Evolutionary conservation across 2,329 filamentous ascomycete genomes (phyloP).

Genomic region (Colletotrichum zoysiae): DNA sequence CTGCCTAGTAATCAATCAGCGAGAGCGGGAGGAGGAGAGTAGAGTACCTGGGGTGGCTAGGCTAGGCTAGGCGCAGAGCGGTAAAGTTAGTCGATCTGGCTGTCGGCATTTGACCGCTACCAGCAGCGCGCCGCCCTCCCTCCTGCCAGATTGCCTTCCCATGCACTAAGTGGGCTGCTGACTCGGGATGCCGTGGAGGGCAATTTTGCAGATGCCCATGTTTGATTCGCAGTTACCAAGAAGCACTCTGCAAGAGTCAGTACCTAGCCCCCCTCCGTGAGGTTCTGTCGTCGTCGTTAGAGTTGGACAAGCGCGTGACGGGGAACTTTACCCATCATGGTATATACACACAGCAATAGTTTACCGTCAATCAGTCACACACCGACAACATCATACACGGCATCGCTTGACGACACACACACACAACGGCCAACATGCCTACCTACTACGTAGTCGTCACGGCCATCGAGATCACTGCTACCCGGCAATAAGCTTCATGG

Average conservation of each 20-base stretch:
- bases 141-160: slow-evolving; percentile 41
- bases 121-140: slow-evolving; percentile 9
- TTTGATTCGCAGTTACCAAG: slow-evolving; percentile 29
- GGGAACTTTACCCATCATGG: too few species aligned
- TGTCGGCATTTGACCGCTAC: slow-evolving; percentile 43
- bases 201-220: slow-evolving; percentile 31
- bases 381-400: background rate
- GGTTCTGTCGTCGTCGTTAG: slow-evolving; percentile 2
- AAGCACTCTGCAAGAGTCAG: slow-evolving; percentile 28
- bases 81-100: slow-evolving; percentile 45
- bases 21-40: slow-evolving; percentile 21
- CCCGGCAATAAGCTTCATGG: slow-evolving; percentile 36
- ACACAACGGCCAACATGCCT: background rate
- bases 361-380: background rate
- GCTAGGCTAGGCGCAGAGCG: slow-evolving; percentile 41
- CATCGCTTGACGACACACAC: background rate
- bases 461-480: slow-evolving; percentile 5
- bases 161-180: slow-evolving; percentile 30
- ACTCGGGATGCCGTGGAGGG: slow-evolving; percentile 36
- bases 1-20: background rate
- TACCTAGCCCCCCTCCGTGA: background rate
- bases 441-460: background rate
- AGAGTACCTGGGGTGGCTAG: too few species aligned
- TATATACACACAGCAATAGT: too few species aligned
- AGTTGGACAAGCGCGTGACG: slow-evolving; percentile 8